A percentile compares a stretch with the other conserved stretches of the same genome.
Evolutionary conservation across 306 rosid species (phyloP).

Genomic region (Cicer bijugum): DNA sequence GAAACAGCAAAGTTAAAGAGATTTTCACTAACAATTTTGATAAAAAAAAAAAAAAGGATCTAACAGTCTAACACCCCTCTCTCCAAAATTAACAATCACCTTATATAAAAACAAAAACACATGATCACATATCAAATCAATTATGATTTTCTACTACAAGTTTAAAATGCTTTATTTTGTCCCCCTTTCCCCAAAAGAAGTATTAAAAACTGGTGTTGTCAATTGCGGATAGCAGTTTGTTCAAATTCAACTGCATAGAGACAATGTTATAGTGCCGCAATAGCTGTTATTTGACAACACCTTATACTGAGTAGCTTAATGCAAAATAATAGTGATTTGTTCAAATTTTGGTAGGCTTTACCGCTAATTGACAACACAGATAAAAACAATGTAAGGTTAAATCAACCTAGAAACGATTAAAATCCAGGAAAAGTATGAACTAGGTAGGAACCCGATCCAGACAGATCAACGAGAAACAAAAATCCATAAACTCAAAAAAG

Average conservation of each 20-base stretch:
- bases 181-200: too few species aligned
- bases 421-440: not conserved
- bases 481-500: constrained; percentile 13
- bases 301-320: too few species aligned
- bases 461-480: constrained; percentile 31
- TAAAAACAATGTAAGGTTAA: not conserved
- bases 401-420: not conserved
- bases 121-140: not conserved
- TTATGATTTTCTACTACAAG: not conserved
- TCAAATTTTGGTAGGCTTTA: too few species aligned
- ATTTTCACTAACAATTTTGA: not conserved
- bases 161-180: not conserved
- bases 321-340: too few species aligned
- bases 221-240: too few species aligned
- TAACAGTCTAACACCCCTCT: not conserved
- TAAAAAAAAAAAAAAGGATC: too few species aligned
- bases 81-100: not conserved
- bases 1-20: not conserved
- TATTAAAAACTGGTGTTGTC: too few species aligned
- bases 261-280: too few species aligned
- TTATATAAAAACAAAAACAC: constrained; percentile 1
- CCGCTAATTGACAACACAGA: too few species aligned
- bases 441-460: constrained; percentile 13
- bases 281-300: too few species aligned
- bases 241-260: too few species aligned